Base-by-base conservation (phyloP, 108 stramenopile genomes). In the Cyclotella baltica region DNA sequence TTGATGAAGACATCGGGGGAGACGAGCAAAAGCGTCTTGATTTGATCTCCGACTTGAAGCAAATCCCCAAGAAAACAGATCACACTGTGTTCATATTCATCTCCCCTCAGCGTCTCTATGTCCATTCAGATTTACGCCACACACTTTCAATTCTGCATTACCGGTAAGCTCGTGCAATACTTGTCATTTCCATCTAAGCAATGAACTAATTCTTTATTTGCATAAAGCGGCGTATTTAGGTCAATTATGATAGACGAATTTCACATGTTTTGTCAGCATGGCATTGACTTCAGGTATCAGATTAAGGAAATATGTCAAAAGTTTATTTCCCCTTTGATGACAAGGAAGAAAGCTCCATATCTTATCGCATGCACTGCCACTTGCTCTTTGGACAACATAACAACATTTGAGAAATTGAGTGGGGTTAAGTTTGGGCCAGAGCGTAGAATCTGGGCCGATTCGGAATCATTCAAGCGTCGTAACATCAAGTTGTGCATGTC, bases 1-100 rank as follows among this genome's bases (percentile, higher is more conserved):
- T 52, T 52, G 51, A 52, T n/a, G 51, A 52, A n/a, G 51, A 52
- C 51, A 52, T 52, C n/a, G 51, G 51, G 18, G 51, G n/a, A 4
- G 51, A 52, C n/a, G 19, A 4, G n/a, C n/a, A 4, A 52, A 4
- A 4, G n/a, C 10, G 51, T 19, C 19, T 4, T 19, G 18, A 52
- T 10, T 20, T 52, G 4, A 52, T 52, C 51, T n/a, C 18, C 51
- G 18, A 52, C 4, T 4, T 52, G 18, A 52, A 52, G 18, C 4
- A 10, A 13, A 19, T 52, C 51, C 4, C 10, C 51, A 13, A 13
- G 4, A 4, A 19, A 4, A 52, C 51, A 10, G 4, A n/a, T 10
- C 51, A n/a, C n/a, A 52, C 51, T n/a, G 18, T 52, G 18, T 52
- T 52, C 51, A 13, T 52, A 10, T 52, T 52, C 51, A 52, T 52